A percentile compares a stretch with the other conserved stretches of the same genome.
Evolutionary conservation across 2,329 filamentous ascomycete species (phyloP).

Genomic region (Neofusicoccum cordaticola): DNA sequence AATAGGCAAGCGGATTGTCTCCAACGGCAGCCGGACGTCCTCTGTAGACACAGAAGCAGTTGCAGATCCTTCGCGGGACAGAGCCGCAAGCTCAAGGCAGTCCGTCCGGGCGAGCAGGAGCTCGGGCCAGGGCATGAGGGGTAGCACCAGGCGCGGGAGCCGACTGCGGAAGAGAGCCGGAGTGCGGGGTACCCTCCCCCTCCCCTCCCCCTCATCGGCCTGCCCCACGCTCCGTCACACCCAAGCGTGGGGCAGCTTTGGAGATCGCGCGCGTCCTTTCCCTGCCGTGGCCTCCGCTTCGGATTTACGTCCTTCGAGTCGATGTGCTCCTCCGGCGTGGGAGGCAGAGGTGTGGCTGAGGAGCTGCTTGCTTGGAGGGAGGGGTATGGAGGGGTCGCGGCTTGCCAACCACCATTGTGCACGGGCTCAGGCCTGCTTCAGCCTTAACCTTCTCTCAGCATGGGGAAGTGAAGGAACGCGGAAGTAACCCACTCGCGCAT

Average conservation of each 20-base stretch:
- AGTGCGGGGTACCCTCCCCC: neutral
- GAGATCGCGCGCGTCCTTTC: neutral
- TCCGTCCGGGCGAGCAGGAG: neutral
- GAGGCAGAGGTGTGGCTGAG: neutral
- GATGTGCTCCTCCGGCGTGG: neutral
- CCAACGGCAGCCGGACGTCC: neutral
- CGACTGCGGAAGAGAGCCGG: no score
- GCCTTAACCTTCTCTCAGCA: no score
- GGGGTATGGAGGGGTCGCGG: neutral
- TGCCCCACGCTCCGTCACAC: neutral
- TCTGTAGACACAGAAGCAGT: neutral
- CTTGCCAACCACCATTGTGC: no score
- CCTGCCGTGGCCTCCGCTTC: neutral
- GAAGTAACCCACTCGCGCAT: no score
- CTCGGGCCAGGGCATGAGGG: neutral
- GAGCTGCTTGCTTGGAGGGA: neutral
- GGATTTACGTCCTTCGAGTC: neutral
- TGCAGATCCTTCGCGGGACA: neutral
- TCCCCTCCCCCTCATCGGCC: neutral
- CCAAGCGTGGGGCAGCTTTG: neutral
- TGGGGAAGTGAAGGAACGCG: no score
- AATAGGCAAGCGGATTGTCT: neutral
- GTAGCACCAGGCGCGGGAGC: neutral
- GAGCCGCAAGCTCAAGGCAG: no score
- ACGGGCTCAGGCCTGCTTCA: no score